phyloP scores from a whole-genome alignment of 148 eudicot species.

The Hydrangea macrophylla region DNA sequence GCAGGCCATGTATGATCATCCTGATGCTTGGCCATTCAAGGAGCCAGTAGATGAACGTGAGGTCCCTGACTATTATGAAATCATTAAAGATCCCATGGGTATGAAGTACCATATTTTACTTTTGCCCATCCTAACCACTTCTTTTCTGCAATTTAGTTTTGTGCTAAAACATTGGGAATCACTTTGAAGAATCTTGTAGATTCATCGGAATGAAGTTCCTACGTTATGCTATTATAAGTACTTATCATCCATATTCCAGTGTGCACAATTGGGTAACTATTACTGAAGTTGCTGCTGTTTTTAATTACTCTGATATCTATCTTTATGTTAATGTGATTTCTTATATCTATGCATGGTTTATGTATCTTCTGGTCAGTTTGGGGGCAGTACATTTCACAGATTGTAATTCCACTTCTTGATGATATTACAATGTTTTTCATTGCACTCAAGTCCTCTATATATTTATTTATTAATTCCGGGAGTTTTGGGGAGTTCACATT shows the following conservation, averaged over 20 bases:
- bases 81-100: constrained; percentile 97
- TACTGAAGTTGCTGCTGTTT: neutral
- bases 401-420: too few species aligned
- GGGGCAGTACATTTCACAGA: neutral
- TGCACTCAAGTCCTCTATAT: too few species aligned
- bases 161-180: neutral
- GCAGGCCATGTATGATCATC: constrained; percentile 89
- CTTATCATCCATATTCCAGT: neutral
- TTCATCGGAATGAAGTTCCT: neutral
- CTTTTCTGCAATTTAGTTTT: neutral
- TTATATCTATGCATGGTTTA: neutral
- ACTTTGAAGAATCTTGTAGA: neutral
- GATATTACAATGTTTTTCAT: too few species aligned
- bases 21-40: constrained; percentile 97
- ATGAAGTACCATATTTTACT: constrained; percentile 3
- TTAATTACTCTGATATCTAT: neutral
- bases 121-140: neutral
- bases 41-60: constrained; percentile 92
- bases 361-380: neutral
- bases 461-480: neutral
- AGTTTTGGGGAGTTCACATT: too few species aligned
- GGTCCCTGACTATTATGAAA: constrained; percentile 94
- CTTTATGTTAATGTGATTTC: neutral
- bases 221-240: neutral
- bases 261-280: neutral